phyloP scores from a whole-genome alignment of 257 asterid species.

The Anisodus tanguticus region DNA sequence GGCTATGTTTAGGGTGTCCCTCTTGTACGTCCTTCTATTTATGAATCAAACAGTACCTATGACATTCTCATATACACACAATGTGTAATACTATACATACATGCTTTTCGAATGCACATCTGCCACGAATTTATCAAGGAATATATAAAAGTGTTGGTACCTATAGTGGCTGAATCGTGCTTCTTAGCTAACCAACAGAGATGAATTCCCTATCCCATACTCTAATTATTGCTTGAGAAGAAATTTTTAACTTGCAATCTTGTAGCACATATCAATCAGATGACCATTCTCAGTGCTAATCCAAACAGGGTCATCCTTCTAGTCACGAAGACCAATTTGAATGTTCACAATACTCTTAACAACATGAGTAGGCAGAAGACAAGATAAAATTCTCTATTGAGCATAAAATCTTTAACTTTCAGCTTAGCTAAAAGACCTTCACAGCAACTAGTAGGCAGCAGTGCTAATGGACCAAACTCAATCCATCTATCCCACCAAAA shows the following conservation, averaged over 20 bases:
- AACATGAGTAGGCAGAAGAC: too few relatives aligned
- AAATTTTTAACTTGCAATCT: neutral
- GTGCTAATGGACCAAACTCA: too few relatives aligned
- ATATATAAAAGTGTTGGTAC: neutral
- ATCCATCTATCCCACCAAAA: too few relatives aligned
- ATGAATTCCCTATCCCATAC: neutral
- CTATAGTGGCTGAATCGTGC: neutral
- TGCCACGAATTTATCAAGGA: neutral
- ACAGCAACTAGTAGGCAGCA: too few relatives aligned
- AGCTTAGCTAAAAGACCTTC: too few relatives aligned
- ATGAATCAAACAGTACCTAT: neutral
- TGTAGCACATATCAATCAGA: neutral
- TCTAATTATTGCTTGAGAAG: neutral
- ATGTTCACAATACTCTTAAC: too few relatives aligned
- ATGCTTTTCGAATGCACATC: neutral
- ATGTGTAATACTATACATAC: neutral
- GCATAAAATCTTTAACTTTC: too few relatives aligned
- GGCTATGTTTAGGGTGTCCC: neutral
- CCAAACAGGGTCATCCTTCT: too few relatives aligned
- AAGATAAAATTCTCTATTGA: too few relatives aligned
- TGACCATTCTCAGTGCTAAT: too few relatives aligned
- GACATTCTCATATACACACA: neutral
- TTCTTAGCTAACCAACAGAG: neutral
- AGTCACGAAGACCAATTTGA: too few relatives aligned
- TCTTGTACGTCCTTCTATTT: neutral